A percentile compares a stretch with the other conserved stretches of the same genome.
Evolutionary conservation across 257 asterid species (phyloP).

Genomic region (Solanum tarijense): DNA sequence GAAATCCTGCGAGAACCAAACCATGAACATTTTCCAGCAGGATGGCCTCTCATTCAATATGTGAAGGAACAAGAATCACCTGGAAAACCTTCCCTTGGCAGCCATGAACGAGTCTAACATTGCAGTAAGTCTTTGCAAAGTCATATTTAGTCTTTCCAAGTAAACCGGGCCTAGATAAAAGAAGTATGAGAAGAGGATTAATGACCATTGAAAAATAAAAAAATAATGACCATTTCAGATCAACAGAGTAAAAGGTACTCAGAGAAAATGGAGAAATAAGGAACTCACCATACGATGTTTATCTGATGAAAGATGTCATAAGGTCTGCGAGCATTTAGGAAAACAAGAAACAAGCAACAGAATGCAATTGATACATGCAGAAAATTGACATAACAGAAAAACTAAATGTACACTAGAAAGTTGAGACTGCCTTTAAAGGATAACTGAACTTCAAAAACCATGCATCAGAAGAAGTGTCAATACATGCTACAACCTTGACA

Average conservation of each 20-base stretch:
- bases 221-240: not conserved
- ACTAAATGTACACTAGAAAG: not conserved
- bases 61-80: slow-evolving; percentile 32
- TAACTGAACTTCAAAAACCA: not conserved
- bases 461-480: not conserved
- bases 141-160: slow-evolving; percentile 88
- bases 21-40: not conserved
- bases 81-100: slow-evolving; percentile 58
- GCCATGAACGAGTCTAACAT: slow-evolving; percentile 39
- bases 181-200: not conserved
- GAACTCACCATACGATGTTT: slow-evolving; percentile 82
- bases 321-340: slow-evolving; percentile 91
- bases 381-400: not conserved
- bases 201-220: not conserved
- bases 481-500: slow-evolving; percentile 67
- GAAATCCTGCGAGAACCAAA: slow-evolving; percentile 61
- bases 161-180: slow-evolving; percentile 79
- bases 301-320: slow-evolving; percentile 96
- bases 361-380: slow-evolving; percentile 5
- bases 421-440: not conserved
- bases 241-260: not conserved
- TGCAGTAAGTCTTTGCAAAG: slow-evolving; percentile 76
- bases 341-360: slow-evolving; percentile 21
- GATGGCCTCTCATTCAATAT: not conserved
- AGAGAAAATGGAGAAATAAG: not conserved